Base-by-base conservation (phyloP, 2,329 filamentous ascomycete species). In the Hypoxylon rubiginosum region DNA sequence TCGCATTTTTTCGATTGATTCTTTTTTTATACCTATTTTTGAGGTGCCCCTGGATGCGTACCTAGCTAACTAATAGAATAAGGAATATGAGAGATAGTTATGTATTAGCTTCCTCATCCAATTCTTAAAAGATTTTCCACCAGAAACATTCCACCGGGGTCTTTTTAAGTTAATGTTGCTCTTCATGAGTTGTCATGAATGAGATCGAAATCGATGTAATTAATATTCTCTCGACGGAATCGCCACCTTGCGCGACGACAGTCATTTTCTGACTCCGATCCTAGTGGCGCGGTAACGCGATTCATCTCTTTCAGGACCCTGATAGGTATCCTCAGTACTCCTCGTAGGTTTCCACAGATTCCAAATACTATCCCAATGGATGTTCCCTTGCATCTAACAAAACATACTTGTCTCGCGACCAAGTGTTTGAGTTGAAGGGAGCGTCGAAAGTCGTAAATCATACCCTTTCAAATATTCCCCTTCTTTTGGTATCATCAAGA, bases 401-500 rank as follows among this genome's bases (percentile, higher is more conserved):
- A 30, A 15, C 49, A 39, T n/a, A 11, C 10, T 34, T 19, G 48
- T 6, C 6, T 17, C 19, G 48, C 48, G 28, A 6, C 11, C 28
- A 51, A 11, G 24, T 15, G 13, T 26, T 46, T 7, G 10, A 28
- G 24, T 15, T 28, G 21, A 8, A 48, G 21, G 45, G 21, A 13
- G 17, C 2, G 17, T 34, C 34, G 3, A 56, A 39, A 48, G 15
- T 48, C 39, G 26, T 48, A 28, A 48, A 39, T 28, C n/a, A 45
- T 39, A 50, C 32, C 28, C 45, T n/a, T 30, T 28, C 19, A 26
- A 26, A 30, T 10, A 17, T 10, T 45, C 32, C 32, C 6, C 21
- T 59, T 7, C 46, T 51, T 11, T 54, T 51, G 53, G 62, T 52
- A 62, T 67, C 50, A 51, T 56, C 28, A 11, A 26, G 26, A 45